phyloP scores from a whole-genome alignment of 176 grass and related monocot species.

The Eremochloa ophiuroides region DNA sequence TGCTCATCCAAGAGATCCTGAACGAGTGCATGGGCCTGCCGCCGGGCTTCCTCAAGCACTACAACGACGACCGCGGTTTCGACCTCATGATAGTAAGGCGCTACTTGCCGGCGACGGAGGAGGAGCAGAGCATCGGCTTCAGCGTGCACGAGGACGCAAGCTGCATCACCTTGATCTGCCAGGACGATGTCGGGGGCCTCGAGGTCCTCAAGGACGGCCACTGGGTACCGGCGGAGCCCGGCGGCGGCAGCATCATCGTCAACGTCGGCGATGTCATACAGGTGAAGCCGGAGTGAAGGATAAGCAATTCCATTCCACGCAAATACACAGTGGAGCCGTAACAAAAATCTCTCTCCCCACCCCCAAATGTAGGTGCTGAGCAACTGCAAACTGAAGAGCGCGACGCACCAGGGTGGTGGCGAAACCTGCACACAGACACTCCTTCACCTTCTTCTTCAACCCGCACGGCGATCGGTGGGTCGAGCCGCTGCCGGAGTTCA shows the following conservation, averaged over 20 bases:
- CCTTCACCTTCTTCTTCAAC: constrained; percentile 24
- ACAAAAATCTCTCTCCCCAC: no score
- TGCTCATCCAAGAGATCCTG: constrained; percentile 42
- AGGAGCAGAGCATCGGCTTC: constrained; percentile 24
- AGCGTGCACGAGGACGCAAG: constrained; percentile 32
- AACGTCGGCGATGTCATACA: constrained; percentile 33
- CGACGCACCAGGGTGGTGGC: constrained; percentile 38
- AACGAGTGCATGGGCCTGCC: constrained; percentile 64
- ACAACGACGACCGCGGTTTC: constrained; percentile 41
- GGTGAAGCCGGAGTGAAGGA: background rate
- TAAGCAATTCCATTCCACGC: background rate
- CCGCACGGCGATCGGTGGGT: constrained; percentile 31
- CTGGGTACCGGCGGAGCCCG: constrained; percentile 32
- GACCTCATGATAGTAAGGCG: constrained; percentile 35
- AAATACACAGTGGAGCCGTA: background rate
- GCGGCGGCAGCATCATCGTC: constrained; percentile 30
- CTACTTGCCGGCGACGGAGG: constrained; percentile 44
- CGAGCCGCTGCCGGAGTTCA: constrained; percentile 35
- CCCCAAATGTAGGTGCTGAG: constrained; percentile 20
- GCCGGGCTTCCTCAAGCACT: constrained; percentile 24
- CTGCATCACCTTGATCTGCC: constrained; percentile 34
- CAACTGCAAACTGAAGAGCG: constrained; percentile 19
- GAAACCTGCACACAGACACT: constrained; percentile 31
- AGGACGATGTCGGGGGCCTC: constrained; percentile 34
- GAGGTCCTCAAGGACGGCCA: constrained; percentile 33